These are phyloP conservation scores for Mortierella sp. DNA, from an alignment of 371 early-diverging fungal genomes.

Conservation along the genomic window DNA sequence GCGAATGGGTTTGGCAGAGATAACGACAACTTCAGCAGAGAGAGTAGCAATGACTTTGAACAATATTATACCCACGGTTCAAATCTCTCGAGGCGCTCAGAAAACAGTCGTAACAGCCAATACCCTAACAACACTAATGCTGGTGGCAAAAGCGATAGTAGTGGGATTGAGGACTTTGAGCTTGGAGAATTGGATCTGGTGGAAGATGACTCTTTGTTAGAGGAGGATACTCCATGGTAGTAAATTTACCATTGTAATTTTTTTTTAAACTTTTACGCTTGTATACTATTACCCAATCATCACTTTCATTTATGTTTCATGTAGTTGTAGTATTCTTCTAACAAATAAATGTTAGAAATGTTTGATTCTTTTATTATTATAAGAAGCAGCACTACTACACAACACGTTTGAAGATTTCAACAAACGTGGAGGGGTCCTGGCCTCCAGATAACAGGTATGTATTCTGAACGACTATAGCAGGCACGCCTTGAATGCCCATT, in stretches of 20 bases:
- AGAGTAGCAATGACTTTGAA: not conserved
- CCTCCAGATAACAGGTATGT: slow-evolving; percentile 74
- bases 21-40: not conserved
- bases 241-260: not conserved
- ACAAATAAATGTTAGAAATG: too few relatives aligned
- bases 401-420: slow-evolving; percentile 59
- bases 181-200: slow-evolving; percentile 4
- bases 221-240: slow-evolving; percentile 9
- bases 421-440: slow-evolving; percentile 68
- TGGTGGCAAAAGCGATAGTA: not conserved
- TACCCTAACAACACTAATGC: not conserved
- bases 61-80: not conserved
- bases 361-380: not conserved
- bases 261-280: not conserved
- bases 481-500: slow-evolving; percentile 72
- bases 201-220: slow-evolving; percentile 14
- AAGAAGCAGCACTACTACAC: not conserved
- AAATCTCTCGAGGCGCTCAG: not conserved
- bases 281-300: too few relatives aligned
- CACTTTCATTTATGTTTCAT: too few relatives aligned
- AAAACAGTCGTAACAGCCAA: not conserved
- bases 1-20: not conserved
- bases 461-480: slow-evolving; percentile 71
- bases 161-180: slow-evolving; percentile 11
- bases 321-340: too few relatives aligned